Base-by-base conservation (phyloP, 106 monocot genomes). In the Apostasia ramifera region DNA sequence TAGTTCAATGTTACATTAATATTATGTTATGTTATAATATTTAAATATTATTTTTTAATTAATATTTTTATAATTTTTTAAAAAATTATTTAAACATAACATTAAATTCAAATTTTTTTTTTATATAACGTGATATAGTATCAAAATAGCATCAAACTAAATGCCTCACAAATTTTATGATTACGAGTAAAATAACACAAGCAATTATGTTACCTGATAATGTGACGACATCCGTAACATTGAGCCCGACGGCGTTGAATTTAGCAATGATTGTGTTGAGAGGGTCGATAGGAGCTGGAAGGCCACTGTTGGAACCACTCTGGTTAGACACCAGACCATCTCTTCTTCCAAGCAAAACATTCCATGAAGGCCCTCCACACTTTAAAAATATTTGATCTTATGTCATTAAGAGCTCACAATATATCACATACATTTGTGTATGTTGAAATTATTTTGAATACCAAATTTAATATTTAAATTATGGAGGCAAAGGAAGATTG, bases 291-390 rank as follows among this genome's bases (percentile, higher is more conserved):
- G 89, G 89, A 59, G 72, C 56, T 8, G 89, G 89, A 8, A 90
- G 77, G 40, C 78, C 80, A 43, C 5, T 79, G 63, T 81, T 81
- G 0, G 89, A 85, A 50, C 80, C 77, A 8, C 78, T 57, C 15
- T 90, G 89, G 67, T 90, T 90, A 0, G 86, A 72, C 3, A 76
- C 76, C 41, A 83, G 47, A 1, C 85, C 83, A 66, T 90, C 89
- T 69, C 81, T 86, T 78, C 89, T 86, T 9, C 89, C 89, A 9
- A 90, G 40, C 38, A 81, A 62, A 46, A 85, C 85, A n/a, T 44
- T 72, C 71, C 80, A 90, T 3, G 57, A 48, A 51, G 69, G 83
- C 0, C 89, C 89, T 3, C 89, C 85, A 68, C 89, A 86, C 89
- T 90, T 75, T 47, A 1, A 26, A 26, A 26, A 26, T 26, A 26